These are phyloP conservation scores for Erodium chrysanthum DNA, from an alignment of 441 rosid genomes.

Conservation along the genomic window DNA sequence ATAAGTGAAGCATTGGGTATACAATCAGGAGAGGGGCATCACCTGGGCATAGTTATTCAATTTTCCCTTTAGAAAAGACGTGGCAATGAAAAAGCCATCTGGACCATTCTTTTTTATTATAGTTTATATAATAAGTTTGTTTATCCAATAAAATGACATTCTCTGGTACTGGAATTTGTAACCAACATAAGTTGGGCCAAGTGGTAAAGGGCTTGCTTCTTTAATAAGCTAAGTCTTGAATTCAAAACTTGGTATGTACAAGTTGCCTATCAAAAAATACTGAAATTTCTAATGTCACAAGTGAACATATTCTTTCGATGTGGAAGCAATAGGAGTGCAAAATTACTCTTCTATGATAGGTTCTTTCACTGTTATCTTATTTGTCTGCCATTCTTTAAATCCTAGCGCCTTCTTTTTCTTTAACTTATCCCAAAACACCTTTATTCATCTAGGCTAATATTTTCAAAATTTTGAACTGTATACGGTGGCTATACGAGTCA, in stretches of 20 bases:
- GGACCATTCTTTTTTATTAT: neutral
- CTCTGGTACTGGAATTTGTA: neutral
- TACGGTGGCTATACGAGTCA: neutral
- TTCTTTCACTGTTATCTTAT: neutral
- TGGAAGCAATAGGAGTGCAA: no score
- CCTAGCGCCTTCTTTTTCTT: neutral
- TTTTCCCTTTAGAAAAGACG: neutral
- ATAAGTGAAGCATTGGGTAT: no score
- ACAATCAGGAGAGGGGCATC: no score
- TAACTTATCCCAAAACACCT: neutral
- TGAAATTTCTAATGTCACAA: neutral
- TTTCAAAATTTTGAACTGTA: neutral
- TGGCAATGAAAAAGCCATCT: conserved; percentile 4
- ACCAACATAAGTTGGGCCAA: neutral
- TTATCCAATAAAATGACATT: neutral
- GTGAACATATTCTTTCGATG: no score
- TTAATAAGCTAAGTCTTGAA: neutral
- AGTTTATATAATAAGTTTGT: neutral
- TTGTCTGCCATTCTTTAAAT: no score
- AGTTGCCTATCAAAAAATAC: neutral
- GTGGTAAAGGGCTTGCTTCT: neutral
- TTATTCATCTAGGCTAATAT: neutral
- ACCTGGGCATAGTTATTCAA: no score
- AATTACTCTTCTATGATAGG: neutral
- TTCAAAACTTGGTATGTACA: neutral